Evolutionary conservation across 2,329 filamentous ascomycete species (phyloP).

Genomic region (Talaromyces albobiverticillius): DNA sequence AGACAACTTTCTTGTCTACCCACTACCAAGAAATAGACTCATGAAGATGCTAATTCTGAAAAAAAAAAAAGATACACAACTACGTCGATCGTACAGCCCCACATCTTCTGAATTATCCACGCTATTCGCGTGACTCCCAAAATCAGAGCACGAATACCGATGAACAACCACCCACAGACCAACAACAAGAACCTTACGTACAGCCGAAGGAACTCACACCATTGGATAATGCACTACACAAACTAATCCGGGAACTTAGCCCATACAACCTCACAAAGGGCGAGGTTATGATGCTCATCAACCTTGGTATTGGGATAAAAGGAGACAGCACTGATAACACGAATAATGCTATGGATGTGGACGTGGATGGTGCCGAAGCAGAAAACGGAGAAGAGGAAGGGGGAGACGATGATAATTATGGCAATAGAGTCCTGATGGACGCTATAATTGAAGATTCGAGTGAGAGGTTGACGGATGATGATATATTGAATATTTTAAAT

Average conservation of each 20-base stretch:
- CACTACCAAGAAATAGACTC: no score
- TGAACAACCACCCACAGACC: constrained; percentile 21
- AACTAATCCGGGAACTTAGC: constrained; percentile 34
- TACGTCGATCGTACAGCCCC: constrained; percentile 39
- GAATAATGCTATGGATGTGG: constrained; percentile 10
- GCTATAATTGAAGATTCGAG: constrained; percentile 43
- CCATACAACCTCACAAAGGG: constrained; percentile 45
- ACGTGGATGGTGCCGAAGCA: constrained; percentile 16
- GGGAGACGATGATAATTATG: constrained; percentile 30
- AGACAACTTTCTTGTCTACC: no score
- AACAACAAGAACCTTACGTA: constrained; percentile 16
- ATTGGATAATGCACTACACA: constrained; percentile 37
- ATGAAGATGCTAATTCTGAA: not conserved
- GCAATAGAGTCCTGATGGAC: constrained; percentile 37
- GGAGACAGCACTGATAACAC: not conserved
- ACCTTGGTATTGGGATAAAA: constrained; percentile 39
- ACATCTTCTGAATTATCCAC: constrained; percentile 38
- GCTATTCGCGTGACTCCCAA: constrained; percentile 20
- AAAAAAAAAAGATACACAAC: constrained; percentile 36
- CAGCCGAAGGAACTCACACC: constrained; percentile 24
- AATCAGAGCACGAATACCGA: constrained; percentile 1
- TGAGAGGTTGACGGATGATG: constrained; percentile 37
- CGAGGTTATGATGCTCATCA: constrained; percentile 46
- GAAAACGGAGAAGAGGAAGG: constrained; percentile 17
- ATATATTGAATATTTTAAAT: constrained; percentile 32